Conservation (phyloP, 495 filamentous ascomycete species). For the Echria macrotheca region DNA sequence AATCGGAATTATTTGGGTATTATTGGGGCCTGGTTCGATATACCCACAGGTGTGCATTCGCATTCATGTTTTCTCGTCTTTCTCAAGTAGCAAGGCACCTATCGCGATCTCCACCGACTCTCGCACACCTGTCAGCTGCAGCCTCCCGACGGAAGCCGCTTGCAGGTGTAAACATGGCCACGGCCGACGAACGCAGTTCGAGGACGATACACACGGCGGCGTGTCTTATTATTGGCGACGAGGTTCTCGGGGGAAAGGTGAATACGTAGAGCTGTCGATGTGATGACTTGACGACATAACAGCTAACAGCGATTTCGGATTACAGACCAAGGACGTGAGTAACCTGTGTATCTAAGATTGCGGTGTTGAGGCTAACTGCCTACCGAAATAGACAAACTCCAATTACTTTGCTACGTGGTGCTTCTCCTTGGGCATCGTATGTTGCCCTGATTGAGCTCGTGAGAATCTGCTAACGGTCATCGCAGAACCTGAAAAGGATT, state of each 20-base stretch:
- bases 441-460: neutral
- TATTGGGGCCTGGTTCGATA: no score
- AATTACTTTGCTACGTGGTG: constrained; percentile 88
- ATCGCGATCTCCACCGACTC: constrained; percentile 53
- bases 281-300: neutral
- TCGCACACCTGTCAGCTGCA: constrained; percentile 45
- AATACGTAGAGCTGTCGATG: constrained; percentile 6
- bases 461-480: neutral
- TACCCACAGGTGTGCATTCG: no score
- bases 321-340: constrained; percentile 34
- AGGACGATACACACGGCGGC: constrained; percentile 81
- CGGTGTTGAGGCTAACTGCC: no score
- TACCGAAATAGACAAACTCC: constrained; percentile 69
- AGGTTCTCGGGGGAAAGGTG: constrained; percentile 95
- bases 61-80: constrained; percentile 79
- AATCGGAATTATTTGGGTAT: no score
- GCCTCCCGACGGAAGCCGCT: constrained; percentile 15
- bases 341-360: no score
- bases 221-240: constrained; percentile 93
- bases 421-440: constrained; percentile 77
- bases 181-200: constrained; percentile 46
- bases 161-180: constrained; percentile 35
- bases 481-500: constrained; percentile 70
- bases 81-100: constrained; percentile 70
- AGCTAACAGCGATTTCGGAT: constrained; percentile 15